Evolutionary conservation across 2,329 filamentous ascomycete genomes (phyloP).

Genomic region (Macrophomina pseudophaseolina): DNA sequence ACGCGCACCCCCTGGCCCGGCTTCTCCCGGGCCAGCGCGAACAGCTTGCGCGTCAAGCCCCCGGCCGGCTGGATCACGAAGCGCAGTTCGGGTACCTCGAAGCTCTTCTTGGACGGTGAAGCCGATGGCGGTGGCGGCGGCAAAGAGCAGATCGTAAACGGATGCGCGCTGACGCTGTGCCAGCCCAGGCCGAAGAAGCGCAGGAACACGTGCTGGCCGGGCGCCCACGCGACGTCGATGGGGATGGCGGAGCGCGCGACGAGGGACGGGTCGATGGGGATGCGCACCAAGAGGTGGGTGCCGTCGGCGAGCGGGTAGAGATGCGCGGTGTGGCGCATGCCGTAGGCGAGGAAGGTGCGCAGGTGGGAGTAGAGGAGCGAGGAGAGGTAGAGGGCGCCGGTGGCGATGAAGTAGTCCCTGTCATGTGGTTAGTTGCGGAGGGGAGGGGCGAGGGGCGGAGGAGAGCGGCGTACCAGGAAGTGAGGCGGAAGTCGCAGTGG

Average conservation of each 20-base stretch:
- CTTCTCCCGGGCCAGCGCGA: constrained; percentile 43
- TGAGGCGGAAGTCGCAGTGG: constrained; percentile 62
- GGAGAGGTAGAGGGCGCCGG: constrained; percentile 57
- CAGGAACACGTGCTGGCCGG: constrained; percentile 62
- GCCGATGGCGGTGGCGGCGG: constrained; percentile 36
- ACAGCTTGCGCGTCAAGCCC: constrained; percentile 57
- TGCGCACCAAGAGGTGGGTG: constrained; percentile 51
- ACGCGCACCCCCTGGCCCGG: constrained; percentile 49
- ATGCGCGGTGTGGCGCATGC: constrained; percentile 51
- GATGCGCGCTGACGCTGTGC: constrained; percentile 55
- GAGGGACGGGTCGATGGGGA: constrained; percentile 37
- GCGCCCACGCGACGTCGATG: constrained; percentile 51
- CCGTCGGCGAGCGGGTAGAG: constrained; percentile 50
- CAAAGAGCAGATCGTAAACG: constrained; percentile 62
- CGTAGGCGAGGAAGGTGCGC: constrained; percentile 57
- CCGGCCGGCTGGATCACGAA: constrained; percentile 60
- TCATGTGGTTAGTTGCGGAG: constrained; percentile 13
- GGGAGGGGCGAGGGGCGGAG: background rate
- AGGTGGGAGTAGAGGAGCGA: constrained; percentile 54
- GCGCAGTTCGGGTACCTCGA: constrained; percentile 45
- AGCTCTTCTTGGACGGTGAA: background rate
- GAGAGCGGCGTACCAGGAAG: constrained; percentile 53
- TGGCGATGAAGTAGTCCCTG: constrained; percentile 67
- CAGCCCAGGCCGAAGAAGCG: constrained; percentile 55
- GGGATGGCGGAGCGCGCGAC: constrained; percentile 35